Conservation (phyloP, 108 stramenopile genomes). For the Mayamaea pseudoterrestris region DNA sequence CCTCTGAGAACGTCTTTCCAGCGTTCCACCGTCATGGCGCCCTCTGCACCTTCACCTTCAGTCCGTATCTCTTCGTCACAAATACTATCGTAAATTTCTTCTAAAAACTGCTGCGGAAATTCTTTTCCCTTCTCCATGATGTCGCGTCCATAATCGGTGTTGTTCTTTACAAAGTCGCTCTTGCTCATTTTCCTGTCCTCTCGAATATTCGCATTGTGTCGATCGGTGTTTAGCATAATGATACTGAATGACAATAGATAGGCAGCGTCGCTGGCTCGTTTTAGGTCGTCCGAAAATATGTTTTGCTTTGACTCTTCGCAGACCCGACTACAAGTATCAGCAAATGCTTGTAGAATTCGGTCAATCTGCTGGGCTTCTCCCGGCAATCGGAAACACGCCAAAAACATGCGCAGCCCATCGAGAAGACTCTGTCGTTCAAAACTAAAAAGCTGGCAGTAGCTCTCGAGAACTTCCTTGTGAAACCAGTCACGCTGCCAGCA, state of each 20-base stretch:
- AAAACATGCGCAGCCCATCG: conserved; percentile 85
- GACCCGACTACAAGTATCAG: conserved; percentile 59
- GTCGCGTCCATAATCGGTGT: conserved; percentile 85
- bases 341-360: conserved; percentile 81
- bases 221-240: conserved; percentile 98
- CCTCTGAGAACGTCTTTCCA: conserved; percentile 80
- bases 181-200: conserved; percentile 89
- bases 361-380: conserved; percentile 91
- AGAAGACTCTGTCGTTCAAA: conserved; percentile 76
- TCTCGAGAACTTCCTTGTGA: conserved; percentile 73
- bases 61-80: conserved; percentile 80
- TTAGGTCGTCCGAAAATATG: conserved; percentile 66
- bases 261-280: conserved; percentile 82
- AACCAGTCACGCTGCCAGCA: conserved; percentile 74
- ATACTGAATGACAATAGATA: conserved; percentile 91
- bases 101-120: conserved; percentile 77
- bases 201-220: conserved; percentile 92
- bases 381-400: conserved; percentile 88
- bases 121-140: conserved; percentile 75
- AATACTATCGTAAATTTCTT: conserved; percentile 79
- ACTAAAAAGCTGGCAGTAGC: conserved; percentile 69
- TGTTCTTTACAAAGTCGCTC: conserved; percentile 83
- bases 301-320: conserved; percentile 72
- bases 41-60: conserved; percentile 81
- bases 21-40: conserved; percentile 77